These are phyloP conservation scores for Ogataea kodamae DNA, from an alignment of 805 yeast species.

Conservation along the genomic window DNA sequence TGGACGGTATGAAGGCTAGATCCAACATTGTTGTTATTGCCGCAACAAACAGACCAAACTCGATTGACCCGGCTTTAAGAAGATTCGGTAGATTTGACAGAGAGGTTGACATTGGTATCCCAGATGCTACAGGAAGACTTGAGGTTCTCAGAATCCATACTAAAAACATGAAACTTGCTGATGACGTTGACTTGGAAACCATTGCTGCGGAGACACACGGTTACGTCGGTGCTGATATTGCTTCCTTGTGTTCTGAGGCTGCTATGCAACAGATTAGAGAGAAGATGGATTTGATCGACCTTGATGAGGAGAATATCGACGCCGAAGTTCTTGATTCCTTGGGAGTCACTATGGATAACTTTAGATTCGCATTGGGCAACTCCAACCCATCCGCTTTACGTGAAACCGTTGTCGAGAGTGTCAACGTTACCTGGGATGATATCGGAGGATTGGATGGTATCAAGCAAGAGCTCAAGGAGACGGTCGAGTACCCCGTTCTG, in stretches of 20 bases:
- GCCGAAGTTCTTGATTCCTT: conserved; percentile 94
- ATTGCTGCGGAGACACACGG: conserved; percentile 98
- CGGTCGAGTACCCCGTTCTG: conserved; percentile 97
- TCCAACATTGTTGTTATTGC: conserved; percentile 97
- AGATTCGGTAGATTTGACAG: conserved; percentile 84
- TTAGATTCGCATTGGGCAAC: conserved; percentile 94
- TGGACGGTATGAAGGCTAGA: conserved; percentile 99
- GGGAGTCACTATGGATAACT: conserved; percentile 99
- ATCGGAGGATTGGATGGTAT: conserved; percentile 97
- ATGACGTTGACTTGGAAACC: conserved; percentile 91
- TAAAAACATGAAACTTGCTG: conserved; percentile 95
- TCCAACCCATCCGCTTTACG: conserved; percentile 98
- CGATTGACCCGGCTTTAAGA: conserved; percentile 81
- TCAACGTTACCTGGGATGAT: conserved; percentile 98
- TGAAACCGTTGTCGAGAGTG: conserved; percentile 98
- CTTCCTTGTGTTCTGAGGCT: conserved; percentile 98
- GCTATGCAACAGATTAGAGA: conserved; percentile 99
- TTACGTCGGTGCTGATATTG: conserved; percentile 98
- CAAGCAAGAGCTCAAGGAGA: conserved; percentile 95
- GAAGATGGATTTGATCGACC: conserved; percentile 96
- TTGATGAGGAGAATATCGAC: conserved; percentile 94
- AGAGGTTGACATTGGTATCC: conserved; percentile 86
- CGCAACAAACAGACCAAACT: conserved; percentile 88
- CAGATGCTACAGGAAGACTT: conserved; percentile 97
- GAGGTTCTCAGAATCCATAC: conserved; percentile 97